Evolutionary conservation across 257 asterid species (phyloP), one percentile per base, ranked within the genome.

Genomic region (Echites panduratus): DNA sequence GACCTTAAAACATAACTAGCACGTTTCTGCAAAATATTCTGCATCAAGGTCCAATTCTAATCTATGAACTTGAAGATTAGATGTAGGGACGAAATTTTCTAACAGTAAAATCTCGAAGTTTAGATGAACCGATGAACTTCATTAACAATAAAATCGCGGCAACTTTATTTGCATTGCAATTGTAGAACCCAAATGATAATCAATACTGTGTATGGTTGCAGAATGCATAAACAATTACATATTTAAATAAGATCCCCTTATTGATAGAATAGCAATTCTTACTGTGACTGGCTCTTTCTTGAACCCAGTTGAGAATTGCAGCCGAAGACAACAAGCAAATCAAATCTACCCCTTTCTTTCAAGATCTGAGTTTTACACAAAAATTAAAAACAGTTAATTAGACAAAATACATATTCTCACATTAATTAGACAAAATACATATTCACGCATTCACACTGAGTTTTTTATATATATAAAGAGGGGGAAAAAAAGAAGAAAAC

Each of bases 231-330:
- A 10, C 49, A 16, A 38, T 13, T 4, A 47, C 4, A 43, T n/a
- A 32, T 35, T 4, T 22, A 24, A 29, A 22, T 13, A 73, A 22
- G 9, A 73, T 6, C 4, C 29, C n/a, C 35, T n/a, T 1, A 14
- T n/a, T 35, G 64, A 53, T 14, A 65, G 5, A 24, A 66, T 13
- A 53, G 20, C 9, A 52, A 50, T 20, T 48, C 58, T 70, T 64
- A 77, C 80, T 76, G 67, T 71, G 35, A 53, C 22, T 32, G 73
- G 67, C 40, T 65, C 68, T 77, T 54, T 68, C 65, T 12, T 54
- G 43, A 71, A 64, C 69, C 73, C 62, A 70, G 72, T 64, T 45
- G 62, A 70, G 73, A 70, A 70, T n/a, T 71, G 76, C 76, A 71
- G 73, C 70, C 69, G 32, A 71, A 65, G 76, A 71, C 66, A 12